Evolutionary conservation across 1,139 yeast species (phyloP).

Genomic region (Geotrichum phurueaensis): DNA sequence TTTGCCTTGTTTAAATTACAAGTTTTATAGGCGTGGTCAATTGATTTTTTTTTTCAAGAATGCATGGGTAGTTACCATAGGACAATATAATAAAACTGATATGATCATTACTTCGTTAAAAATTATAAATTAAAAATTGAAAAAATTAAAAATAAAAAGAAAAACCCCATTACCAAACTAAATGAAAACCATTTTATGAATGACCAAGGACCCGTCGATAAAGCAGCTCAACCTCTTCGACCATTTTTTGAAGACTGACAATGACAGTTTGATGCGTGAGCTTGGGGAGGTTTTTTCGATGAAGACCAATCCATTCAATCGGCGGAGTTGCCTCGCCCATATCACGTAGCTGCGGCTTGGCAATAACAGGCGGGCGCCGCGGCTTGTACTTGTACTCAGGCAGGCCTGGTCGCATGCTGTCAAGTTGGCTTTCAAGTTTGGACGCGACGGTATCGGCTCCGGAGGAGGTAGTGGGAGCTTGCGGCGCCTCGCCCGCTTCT

Average conservation of each 20-base stretch:
- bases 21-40: too few relatives aligned
- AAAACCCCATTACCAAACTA: background rate
- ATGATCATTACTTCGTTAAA: background rate
- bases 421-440: slow-evolving; percentile 17
- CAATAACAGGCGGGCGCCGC: slow-evolving; percentile 69
- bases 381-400: slow-evolving; percentile 53
- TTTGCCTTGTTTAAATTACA: too few relatives aligned
- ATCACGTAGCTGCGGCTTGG: slow-evolving; percentile 83
- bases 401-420: background rate
- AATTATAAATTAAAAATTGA: background rate
- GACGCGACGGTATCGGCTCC: slow-evolving; percentile 5
- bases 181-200: slow-evolving; percentile 19
- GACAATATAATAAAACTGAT: background rate
- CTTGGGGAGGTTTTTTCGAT: slow-evolving; percentile 77
- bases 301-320: slow-evolving; percentile 93
- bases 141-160: background rate
- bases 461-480: background rate
- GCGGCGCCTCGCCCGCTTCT: background rate
- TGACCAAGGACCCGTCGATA: slow-evolving; percentile 27
- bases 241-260: slow-evolving; percentile 64
- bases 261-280: slow-evolving; percentile 77
- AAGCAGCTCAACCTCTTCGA: slow-evolving; percentile 48
- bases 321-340: slow-evolving; percentile 98
- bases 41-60: too few relatives aligned
- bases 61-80: too few relatives aligned